These are phyloP conservation scores for Fusarium coicis DNA, from an alignment of 2,329 filamentous ascomycete species.

Conservation along the genomic window DNA sequence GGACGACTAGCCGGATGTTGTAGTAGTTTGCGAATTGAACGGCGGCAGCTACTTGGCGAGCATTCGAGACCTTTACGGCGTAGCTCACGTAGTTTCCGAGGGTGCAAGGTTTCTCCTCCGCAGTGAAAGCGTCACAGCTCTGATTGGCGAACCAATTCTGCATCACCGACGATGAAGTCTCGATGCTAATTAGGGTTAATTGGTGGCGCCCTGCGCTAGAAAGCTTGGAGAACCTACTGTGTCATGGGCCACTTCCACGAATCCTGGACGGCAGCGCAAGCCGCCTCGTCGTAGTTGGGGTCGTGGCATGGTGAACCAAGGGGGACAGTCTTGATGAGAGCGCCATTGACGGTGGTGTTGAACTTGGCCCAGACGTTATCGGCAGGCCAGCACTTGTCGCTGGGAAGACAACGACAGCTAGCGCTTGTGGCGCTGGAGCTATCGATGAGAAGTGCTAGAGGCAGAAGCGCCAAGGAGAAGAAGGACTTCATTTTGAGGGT, in stretches of 20 bases:
- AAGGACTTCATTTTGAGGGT: constrained; percentile 33
- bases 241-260: constrained; percentile 57
- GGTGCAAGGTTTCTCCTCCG: constrained; percentile 52
- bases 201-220: background rate
- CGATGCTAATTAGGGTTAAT: constrained; percentile 39
- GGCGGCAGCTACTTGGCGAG: constrained; percentile 47
- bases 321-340: constrained; percentile 61
- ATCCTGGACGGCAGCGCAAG: constrained; percentile 55
- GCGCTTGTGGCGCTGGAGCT: constrained; percentile 3
- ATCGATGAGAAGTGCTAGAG: constrained; percentile 21
- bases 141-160: constrained; percentile 51
- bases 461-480: constrained; percentile 21
- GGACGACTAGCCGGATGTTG: constrained; percentile 51
- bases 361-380: constrained; percentile 56
- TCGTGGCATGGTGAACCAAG: constrained; percentile 62
- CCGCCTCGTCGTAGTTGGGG: constrained; percentile 56
- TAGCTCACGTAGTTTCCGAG: constrained; percentile 57
- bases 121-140: constrained; percentile 52
- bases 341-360: constrained; percentile 62
- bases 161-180: constrained; percentile 55
- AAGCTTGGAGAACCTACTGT: constrained; percentile 53
- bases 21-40: constrained; percentile 52
- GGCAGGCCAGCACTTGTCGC: constrained; percentile 64
- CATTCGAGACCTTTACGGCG: constrained; percentile 48
- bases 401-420: constrained; percentile 60